Evolutionary conservation across 345 rosid genomes (phyloP).

Genomic region (Brassica carinata): DNA sequence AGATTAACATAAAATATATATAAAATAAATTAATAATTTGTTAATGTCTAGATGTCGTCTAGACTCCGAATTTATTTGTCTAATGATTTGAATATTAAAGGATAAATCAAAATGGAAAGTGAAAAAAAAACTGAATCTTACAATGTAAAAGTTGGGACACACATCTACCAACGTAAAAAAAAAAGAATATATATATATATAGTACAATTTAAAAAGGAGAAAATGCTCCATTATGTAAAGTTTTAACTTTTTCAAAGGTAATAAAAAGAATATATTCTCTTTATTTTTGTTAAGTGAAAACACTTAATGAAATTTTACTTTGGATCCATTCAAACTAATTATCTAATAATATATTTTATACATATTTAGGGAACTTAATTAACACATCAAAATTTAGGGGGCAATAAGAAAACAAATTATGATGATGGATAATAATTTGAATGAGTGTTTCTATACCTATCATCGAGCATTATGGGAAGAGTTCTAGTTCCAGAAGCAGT

Average conservation of each 20-base stretch:
- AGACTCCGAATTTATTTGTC: too few species aligned
- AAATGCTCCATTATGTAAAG: conserved; percentile 1
- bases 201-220: not conserved
- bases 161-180: not conserved
- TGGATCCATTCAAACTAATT: not conserved
- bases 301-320: not conserved
- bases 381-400: not conserved
- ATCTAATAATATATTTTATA: not conserved
- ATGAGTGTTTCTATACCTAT: conserved; percentile 38
- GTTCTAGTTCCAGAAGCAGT: conserved; percentile 38
- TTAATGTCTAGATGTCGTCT: too few species aligned
- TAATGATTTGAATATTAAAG: not conserved
- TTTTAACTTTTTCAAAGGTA: conserved; percentile 16
- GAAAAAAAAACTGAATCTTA: not conserved
- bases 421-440: conserved; percentile 12
- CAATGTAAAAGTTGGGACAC: conserved; percentile 1
- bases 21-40: too few species aligned
- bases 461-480: conserved; percentile 25
- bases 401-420: not conserved
- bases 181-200: not conserved
- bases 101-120: not conserved
- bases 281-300: not conserved
- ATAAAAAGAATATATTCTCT: conserved; percentile 5
- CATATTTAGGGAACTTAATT: conserved; percentile 7
- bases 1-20: too few species aligned